Evolutionary conservation across 495 filamentous ascomycete species (phyloP).

Genomic region (Glonium stellatum): DNA sequence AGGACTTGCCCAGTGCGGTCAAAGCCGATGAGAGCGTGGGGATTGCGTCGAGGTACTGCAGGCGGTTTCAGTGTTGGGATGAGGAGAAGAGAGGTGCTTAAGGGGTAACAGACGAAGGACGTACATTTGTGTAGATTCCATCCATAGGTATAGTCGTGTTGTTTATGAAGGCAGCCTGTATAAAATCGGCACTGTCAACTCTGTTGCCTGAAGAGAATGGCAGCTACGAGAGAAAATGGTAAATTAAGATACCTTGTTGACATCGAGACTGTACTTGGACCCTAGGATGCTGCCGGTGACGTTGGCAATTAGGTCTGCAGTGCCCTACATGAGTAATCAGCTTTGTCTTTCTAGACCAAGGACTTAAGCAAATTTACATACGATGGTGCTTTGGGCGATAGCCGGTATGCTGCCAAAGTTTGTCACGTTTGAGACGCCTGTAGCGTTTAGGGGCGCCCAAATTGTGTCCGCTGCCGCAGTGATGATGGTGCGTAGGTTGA

Average conservation of each 20-base stretch:
- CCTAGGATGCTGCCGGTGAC: constrained; percentile 10
- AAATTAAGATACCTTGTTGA: constrained; percentile 13
- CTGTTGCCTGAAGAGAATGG: too few species aligned
- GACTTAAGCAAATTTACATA: neutral
- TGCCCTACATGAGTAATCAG: constrained; percentile 5
- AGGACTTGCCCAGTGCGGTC: constrained; percentile 18
- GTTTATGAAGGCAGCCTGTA: constrained; percentile 1
- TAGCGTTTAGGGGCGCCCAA: constrained; percentile 12
- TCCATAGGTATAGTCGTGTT: constrained; percentile 5
- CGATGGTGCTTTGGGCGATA: neutral
- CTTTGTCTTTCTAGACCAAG: neutral
- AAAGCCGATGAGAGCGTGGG: constrained; percentile 20
- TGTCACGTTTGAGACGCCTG: constrained; percentile 2
- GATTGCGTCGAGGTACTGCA: constrained; percentile 20
- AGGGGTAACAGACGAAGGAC: neutral
- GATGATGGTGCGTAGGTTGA: constrained; percentile 14
- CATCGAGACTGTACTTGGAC: constrained; percentile 10
- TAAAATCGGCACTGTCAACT: neutral
- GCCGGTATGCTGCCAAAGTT: neutral
- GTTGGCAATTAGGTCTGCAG: constrained; percentile 16
- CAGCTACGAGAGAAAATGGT: too few species aligned
- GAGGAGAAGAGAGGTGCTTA: neutral
- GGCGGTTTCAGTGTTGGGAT: neutral
- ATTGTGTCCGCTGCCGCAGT: constrained; percentile 16
- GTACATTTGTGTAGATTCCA: constrained; percentile 13